These are phyloP conservation scores for Nymphaea thermarum DNA, from an alignment of 164 flowering plant genomes.

Conservation along the genomic window DNA sequence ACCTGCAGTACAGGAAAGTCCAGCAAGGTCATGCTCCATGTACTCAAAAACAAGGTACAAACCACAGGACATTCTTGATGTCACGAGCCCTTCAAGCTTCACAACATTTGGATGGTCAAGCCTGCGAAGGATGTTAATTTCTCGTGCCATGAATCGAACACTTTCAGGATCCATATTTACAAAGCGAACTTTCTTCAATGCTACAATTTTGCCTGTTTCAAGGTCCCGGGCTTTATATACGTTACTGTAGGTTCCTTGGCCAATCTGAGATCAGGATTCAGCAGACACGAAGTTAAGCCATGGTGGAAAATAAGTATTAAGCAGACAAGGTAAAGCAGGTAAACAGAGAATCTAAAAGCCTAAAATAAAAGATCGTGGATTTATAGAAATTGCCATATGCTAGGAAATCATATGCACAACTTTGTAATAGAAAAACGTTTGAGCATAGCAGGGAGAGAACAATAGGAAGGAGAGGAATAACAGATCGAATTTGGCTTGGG, in stretches of 20 bases:
- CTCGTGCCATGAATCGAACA: conserved; percentile 90
- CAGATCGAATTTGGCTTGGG: too few species aligned
- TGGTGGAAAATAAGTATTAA: too few species aligned
- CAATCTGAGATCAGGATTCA: conserved; percentile 41
- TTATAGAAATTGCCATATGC: too few species aligned
- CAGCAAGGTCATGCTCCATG: conserved; percentile 92
- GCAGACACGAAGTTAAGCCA: neutral
- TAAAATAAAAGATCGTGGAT: too few species aligned
- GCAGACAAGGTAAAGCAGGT: too few species aligned
- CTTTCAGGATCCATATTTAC: conserved; percentile 91
- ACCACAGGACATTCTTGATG: conserved; percentile 62
- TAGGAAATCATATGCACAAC: too few species aligned
- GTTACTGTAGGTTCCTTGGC: conserved; percentile 90
- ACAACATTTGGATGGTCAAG: conserved; percentile 84
- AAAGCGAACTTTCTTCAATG: conserved; percentile 82
- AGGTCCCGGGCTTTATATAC: conserved; percentile 85
- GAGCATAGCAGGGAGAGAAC: too few species aligned
- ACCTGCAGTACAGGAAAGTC: conserved; percentile 53
- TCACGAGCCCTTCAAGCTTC: conserved; percentile 72
- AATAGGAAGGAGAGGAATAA: too few species aligned
- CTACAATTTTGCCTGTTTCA: conserved; percentile 68
- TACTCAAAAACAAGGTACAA: conserved; percentile 77
- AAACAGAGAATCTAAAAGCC: too few species aligned
- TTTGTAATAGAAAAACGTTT: too few species aligned
- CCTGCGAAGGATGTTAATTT: conserved; percentile 62